Base-by-base conservation (phyloP, 2,329 filamentous ascomycete genomes). In the Stachybotrys echinatus region DNA sequence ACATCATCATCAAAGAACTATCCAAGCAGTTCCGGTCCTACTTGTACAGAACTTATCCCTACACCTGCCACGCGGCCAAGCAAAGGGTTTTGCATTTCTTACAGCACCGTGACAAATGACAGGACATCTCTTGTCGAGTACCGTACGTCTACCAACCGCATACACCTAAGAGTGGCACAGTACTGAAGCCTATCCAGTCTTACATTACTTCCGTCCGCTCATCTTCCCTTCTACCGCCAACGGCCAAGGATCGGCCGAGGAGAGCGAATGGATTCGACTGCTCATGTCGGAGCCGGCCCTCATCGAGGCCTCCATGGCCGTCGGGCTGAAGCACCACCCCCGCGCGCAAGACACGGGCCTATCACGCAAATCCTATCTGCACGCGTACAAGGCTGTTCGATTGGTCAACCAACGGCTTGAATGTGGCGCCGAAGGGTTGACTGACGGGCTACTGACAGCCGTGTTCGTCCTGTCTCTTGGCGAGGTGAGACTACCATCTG, bases 261-360 rank as follows among this genome's bases (percentile, higher is more conserved):
- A 57, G 6, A 27, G n/a, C 5, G 18, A 27, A 2, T 61, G 58
- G 58, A 34, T 53, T 2, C 6, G 31, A 8, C 48, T 61, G 0
- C 22, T 61, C 18, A 18, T 52, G 8, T 56, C 59, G 1, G 59
- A 61, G 27, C 59, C 58, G n/a, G 59, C 59, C 10, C 50, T 61
- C 1, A 45, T 61, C 2, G 58, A 61, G n/a, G 58, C 59, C 0
- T 60, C 59, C 1, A 51, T 61, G 50, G 45, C 52, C 0, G 54
- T 61, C 10, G 56, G 48, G 1, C 12, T 61, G 1, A 45, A 44
- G 14, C 45, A 58, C n/a, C 52, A 45, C 1, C 37, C 47, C 0
- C 12, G 14, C 2, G 10, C 31, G 0, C 27, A 22, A 7, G 43
- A 19, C 12, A 5, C 2, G 8, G 44, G 40, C 6, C 18, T 14